Base-by-base conservation (phyloP, 805 yeast species). In the Sugiyamaella americana region DNA sequence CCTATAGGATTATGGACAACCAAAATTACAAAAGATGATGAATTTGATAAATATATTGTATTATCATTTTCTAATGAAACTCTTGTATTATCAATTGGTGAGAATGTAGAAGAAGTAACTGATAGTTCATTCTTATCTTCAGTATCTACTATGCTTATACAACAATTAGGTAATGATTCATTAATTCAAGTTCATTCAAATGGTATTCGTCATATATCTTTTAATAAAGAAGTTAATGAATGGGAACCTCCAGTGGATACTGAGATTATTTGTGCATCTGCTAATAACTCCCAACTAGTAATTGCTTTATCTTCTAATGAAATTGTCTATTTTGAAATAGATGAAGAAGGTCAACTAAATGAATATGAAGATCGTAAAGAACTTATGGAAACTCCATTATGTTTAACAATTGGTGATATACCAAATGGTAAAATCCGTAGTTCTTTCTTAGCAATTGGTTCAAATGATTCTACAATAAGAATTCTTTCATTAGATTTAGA, bases 191-290 rank as follows among this genome's bases (percentile, higher is more conserved):
- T 91, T 1, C 84, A 85, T 59, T 53, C 78, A 0, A 72, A 76
- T 50, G 95, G 93, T 3, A 67, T 91, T 19, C 70, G 82, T 13
- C 87, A 84, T 54, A 67, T 83, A 2, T 53, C 60, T 47, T 55
- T 55, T 17, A 56, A 55, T 23, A 53, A 58, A n/a, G 61, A 65
- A 37, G 60, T 65, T n/a, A 64, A 72, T 11, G 83, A 83, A 51
- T 93, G 98, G 98, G 68, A 64, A 23, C 87, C 95, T 1, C 95
- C 96, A 0, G 41, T 8, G 41, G 95, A 93, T 2, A 76, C 80
- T 18, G 69, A 74, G 20, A 72, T 93, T 35, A 57, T 75, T 0
- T 65, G 69, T n/a, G 82, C 87, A 0, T 60, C 85, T 1, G 64
- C 82, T 2, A 86, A 87, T 16, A 68, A 72, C 20, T 71, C 75